A percentile compares a stretch with the other conserved stretches of the same genome.
Evolutionary conservation across 1,139 yeast genomes (phyloP).

Genomic region (Pneumocystis oryctolagi): DNA sequence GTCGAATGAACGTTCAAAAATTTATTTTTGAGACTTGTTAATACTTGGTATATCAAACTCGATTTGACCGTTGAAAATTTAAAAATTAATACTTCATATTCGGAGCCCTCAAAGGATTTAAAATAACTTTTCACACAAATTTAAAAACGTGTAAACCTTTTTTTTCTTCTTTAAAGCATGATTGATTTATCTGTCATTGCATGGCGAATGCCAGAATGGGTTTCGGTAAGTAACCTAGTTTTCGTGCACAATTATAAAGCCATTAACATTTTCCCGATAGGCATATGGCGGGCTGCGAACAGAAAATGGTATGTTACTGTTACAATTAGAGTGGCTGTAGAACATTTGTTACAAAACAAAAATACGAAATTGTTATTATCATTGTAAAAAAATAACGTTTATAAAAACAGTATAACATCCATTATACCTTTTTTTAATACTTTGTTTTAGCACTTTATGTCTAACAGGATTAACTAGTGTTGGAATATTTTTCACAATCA

Average conservation of each 20-base stretch:
- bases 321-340: neutral
- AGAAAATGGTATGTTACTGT: conserved; percentile 39
- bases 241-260: no score
- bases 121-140: no score
- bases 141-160: no score
- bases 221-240: conserved; percentile 20
- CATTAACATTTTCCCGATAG: conserved; percentile 28
- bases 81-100: no score
- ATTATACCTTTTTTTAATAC: neutral
- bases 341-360: neutral
- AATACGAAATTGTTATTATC: no score
- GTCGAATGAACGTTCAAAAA: no score
- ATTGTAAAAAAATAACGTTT: no score
- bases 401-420: no score
- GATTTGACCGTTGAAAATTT: no score
- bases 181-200: conserved; percentile 31
- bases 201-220: conserved; percentile 97
- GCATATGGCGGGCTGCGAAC: conserved; percentile 63
- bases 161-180: neutral
- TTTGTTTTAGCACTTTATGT: neutral
- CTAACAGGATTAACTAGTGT: conserved; percentile 22
- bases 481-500: conserved; percentile 82
- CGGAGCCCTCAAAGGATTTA: no score
- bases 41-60: no score
- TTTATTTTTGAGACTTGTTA: no score